Base-by-base conservation (phyloP, 192 early-diverging fungal genomes). In the Helicostylum pulchrum region DNA sequence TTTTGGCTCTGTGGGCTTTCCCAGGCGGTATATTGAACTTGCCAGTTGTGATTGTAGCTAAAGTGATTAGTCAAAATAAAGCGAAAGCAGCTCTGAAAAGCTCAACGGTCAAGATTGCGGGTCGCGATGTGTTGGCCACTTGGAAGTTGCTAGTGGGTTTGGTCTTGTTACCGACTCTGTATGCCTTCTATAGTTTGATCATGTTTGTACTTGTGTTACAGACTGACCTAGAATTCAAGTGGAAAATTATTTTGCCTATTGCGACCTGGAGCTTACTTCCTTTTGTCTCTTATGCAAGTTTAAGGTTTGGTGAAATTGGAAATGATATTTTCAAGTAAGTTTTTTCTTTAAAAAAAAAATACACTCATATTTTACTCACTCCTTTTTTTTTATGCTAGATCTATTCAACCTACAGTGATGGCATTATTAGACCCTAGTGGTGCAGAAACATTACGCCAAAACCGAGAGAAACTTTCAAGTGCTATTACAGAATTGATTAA, bases 81-180 rank as follows among this genome's bases (percentile, higher is more conserved):
- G 81, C 81, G 0, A 76, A 70, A 71, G 79, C 89, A 61, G 96
- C 96, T 0, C 78, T 94, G 50, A 88, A 85, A 6, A 89, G 82
- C n/a, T 96, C 94, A 8, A 90, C 86, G 19, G 94, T 99, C 48
- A 99, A 99, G 70, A 88, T 99, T 66, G 87, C 88, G 53, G 97
- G 93, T 23, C 83, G 89, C 36, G 97, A 99, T 67, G 97, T 99
- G 8, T 78, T 99, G 17, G 93, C 92, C 0, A 97, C 97, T 6
- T 98, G 95, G 97, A 98, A 98, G 72, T 76, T 94, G 11, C 70
- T 94, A 7, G 87, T 94, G 20, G 85, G 82, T 21, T 71, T 90
- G 23, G 92, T 84, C 1, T 79, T 95, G 26, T 82, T 88, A 44
- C 93, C 93, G 2, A 66, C 82, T 7, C 78, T 91, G 20, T 94